Base-by-base conservation (phyloP, 2,329 filamentous ascomycete species). In the Phialemoniopsis sp. region DNA sequence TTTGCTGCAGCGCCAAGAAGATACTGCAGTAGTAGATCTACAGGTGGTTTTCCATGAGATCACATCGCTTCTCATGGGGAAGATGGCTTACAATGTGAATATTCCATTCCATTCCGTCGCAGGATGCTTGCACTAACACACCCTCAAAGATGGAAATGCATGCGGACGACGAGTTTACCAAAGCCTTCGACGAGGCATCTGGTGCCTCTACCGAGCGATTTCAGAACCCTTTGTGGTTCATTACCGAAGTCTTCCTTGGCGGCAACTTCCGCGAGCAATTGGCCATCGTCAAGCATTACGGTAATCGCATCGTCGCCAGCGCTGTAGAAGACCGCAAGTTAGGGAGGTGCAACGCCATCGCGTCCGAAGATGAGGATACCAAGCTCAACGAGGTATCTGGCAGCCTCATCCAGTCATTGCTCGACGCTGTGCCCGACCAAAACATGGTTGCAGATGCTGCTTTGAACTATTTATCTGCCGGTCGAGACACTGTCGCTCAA, bases 1-100 rank as follows among this genome's bases (percentile, higher is more conserved):
- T 1, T 36, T 49, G 2, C 59, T 83, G 4, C 49, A 59, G 37
- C 37, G n/a, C 6, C 47, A 1, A 56, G 3, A 16, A 6, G 50
- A 44, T 1, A 50, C 51, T 2, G 47, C 43, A 2, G 43, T 60
- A 0, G 59, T 81, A 2, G 76, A 85, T 51, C 55, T 85, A 35
- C 77, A 83, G 48, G 63, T 60, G n/a, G 61, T 79, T 3, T 73
- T 83, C 34, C 76, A 80, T 38, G 78, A 82, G 52, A 70, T 84
- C 34, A 85, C 80, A 2, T 83, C 79, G 16, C 69, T 78, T 42
- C 53, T 84, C 17, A 82, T 85, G 74, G 80, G 80, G n/a, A 70
- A 71, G 44, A 80, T 83, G 75, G 80, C 80, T 13, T 85, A 84
- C 48, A 74, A 80, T 52, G 70, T 67, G 55, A 48, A 59, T 48